Evolutionary conservation across 306 rosid genomes (phyloP), one percentile per base, ranked within the genome.

Genomic region (Argentina anserina): DNA sequence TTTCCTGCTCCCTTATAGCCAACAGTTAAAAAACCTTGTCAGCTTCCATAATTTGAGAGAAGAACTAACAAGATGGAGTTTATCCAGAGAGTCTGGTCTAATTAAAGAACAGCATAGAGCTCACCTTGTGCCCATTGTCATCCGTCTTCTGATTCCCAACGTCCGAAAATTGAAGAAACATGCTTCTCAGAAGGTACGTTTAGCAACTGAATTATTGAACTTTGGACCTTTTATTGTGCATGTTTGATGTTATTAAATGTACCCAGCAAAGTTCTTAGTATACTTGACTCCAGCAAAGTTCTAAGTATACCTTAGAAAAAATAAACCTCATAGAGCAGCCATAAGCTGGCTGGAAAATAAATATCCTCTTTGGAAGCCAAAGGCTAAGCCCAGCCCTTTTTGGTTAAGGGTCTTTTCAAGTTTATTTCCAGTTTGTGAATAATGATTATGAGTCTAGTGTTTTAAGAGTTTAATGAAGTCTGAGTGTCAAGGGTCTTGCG

Each of bases 11-110:
- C 89, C 88, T 34, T 89, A 91, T 80, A 76, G 71, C 64, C 90
- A 88, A 33, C 96, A 91, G 80, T 82, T 94, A 63, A 89, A 87
- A 79, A 89, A 84, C 78, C 76, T 94, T 70, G 87, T 84, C 75
- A 78, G 72, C 73, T 83, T 78, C 67, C 81, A 76, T 82, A 82
- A 81, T 70, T 79, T 86, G 49, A 87, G 98, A 80, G 98, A 94
- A 82, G 96, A 94, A 66, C 81, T 91, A 77, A 88, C 95, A 31
- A 89, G 87, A 45, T 94, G 98, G 98, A 89, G 91, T 84, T 79
- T 94, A 71, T 89, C 91, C 29, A 85, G 81, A 78, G 96, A 91
- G 82, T 84, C 91, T 60, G 76, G 75, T 78, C 79, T 63, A 39
- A 83, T 91, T 78, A 86, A 87, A 79, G 92, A 86, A 65, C 71